Base-by-base conservation (phyloP, 2,329 filamentous ascomycete species). In the Phialophora chinensis region DNA sequence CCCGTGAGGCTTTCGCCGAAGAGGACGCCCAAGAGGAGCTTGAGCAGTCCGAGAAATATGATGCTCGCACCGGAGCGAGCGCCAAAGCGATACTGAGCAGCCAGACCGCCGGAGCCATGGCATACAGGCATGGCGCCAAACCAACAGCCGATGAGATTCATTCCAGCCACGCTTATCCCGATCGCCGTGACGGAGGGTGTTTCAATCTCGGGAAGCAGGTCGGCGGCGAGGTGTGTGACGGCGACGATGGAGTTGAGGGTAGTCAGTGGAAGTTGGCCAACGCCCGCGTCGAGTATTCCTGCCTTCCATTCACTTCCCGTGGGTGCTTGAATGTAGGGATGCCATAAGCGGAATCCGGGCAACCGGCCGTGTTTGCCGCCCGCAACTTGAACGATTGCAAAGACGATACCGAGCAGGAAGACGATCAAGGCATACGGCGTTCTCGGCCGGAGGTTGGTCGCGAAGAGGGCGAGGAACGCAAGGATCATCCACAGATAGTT, bases 111-210 rank as follows among this genome's bases (percentile, higher is more conserved):
- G 0, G 92, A 92, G 4, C 94, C 94, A 76, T 98, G 95, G 75
- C 95, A 98, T 3, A 95, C 88, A 2, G 94, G 95, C 95, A 97
- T 98, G 4, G 90, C 91, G 56, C 93, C 93, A 73, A 97, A 96
- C 91, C 92, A 96, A 73, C 91, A 93, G 17, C 91, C 90, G 0
- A 90, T 77, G 3, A 97, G 81, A 75, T 98, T 98, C 87, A 97
- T 96, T 1, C 83, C 74, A 0, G 90, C 89, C 3, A 98, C 91
- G 62, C 92, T 96, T 66, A 93, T 77, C 1, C 93, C 94, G 33
- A 98, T 83, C 0, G 88, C 84, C 0, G 92, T 94, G 5, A 92
- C 89, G 0, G 87, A 87, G 0, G 92, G 92, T 0, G 88, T 81
- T 0, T 86, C 85, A 2, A 90, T 78, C 1, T 86, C 80, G 0